These are phyloP conservation scores for Spongospora subterranea DNA, from an alignment of 208 protist species.

Conservation along the genomic window DNA sequence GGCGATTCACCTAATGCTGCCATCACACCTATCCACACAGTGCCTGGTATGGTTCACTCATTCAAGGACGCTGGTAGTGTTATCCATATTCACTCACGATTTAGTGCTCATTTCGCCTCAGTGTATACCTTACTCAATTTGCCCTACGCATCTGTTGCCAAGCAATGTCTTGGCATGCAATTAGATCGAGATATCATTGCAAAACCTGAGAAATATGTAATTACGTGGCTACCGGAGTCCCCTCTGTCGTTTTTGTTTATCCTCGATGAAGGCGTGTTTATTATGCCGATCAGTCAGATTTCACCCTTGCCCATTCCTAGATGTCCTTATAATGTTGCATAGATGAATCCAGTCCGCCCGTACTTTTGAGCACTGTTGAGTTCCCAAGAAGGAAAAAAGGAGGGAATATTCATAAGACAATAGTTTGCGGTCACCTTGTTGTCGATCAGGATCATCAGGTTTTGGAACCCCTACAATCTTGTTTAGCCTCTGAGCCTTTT, in stretches of 20 bases:
- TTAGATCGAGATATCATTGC: too few species aligned
- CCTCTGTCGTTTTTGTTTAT: neutral
- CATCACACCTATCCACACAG: too few species aligned
- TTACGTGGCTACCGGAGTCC: neutral
- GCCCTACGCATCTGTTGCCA: too few species aligned
- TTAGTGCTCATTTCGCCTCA: too few species aligned
- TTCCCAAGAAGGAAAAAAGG: neutral
- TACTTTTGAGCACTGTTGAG: neutral
- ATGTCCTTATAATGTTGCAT: neutral
- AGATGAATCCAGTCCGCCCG: neutral
- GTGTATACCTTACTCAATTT: too few species aligned
- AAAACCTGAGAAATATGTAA: too few species aligned
- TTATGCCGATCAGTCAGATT: neutral
- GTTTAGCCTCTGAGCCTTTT: too few species aligned
- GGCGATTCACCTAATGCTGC: neutral
- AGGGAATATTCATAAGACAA: neutral
- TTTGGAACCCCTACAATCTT: too few species aligned
- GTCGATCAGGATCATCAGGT: neutral
- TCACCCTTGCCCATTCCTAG: neutral
- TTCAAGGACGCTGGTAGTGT: too few species aligned
- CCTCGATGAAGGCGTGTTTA: neutral
- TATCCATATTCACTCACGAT: too few species aligned
- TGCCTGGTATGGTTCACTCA: too few species aligned
- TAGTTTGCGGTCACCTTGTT: neutral
- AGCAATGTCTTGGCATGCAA: too few species aligned